Conservation (phyloP, 2,329 filamentous ascomycete species). For the Calonectria henricotiae region DNA sequence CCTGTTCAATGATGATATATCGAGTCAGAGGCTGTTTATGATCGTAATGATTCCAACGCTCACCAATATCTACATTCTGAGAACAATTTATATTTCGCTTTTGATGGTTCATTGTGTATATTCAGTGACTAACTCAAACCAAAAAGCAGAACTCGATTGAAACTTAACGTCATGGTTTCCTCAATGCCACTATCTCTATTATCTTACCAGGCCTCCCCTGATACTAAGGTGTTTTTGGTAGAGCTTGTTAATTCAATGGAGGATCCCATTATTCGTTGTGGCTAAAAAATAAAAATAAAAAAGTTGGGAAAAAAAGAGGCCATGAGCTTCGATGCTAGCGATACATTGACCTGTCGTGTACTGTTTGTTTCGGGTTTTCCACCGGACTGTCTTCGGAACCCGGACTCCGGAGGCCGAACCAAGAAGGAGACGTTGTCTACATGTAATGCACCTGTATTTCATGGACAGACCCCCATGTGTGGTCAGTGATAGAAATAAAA, state of each 20-base stretch:
- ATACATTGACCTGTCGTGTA: not conserved
- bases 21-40: conserved; percentile 68
- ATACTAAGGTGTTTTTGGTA: not conserved
- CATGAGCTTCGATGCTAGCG: not conserved
- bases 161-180: not conserved
- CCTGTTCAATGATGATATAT: conserved; percentile 60
- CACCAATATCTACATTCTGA: conserved; percentile 52
- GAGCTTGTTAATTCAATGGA: not conserved
- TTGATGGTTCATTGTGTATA: not conserved
- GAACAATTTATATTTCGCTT: conserved; percentile 5
- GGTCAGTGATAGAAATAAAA: not conserved
- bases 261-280: not conserved
- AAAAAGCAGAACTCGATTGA: conserved; percentile 6
- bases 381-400: not conserved
- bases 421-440: not conserved
- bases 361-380: not conserved
- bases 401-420: not conserved
- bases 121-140: conserved; percentile 3
- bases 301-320: too few species aligned
- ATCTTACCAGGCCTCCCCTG: not conserved
- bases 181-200: too few species aligned
- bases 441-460: not conserved
- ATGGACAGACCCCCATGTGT: not conserved
- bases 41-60: conserved; percentile 60
- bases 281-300: too few species aligned